Base-by-base conservation (phyloP, 495 filamentous ascomycete genomes). In the Talaromyces thailandensis region DNA sequence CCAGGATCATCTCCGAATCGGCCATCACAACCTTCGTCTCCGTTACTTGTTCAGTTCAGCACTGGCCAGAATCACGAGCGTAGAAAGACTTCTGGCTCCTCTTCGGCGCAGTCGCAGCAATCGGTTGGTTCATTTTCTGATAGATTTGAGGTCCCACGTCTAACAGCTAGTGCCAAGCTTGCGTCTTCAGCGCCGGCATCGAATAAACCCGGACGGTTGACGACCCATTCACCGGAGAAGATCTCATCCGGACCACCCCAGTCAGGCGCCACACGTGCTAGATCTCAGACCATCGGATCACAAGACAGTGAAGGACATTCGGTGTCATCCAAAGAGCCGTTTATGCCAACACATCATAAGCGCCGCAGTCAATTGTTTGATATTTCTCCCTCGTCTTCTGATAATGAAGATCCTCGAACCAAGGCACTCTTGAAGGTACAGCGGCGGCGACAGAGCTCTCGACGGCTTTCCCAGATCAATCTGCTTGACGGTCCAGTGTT, bases 351-450 rank as follows among this genome's bases (percentile, higher is more conserved):
- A 29, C 93, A 96, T 63, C 84, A 92, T 68, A 96, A 97, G 72
- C 89, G 93, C 28, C 84, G 92, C 65, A 97, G 92, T 70, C 93
- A 96, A 70, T 86, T 97, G 7, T 90, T 96, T 67, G 95, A 98
- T 69, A 88, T 96, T 72, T 98, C 95, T 4, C 94, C 94, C 28
- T 98, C 94, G 0, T 98, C 95, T 0, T 98, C 94, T 0, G 94
- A 98, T 70, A 98, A 96, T 64, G 94, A 98, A 70, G 93, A 95
- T 37, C 86, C 93, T 16, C 88, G 93, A 66, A 87, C 91, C 2
- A 96, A 91, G 69, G 93, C 92, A 32, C 79, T 98, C 21, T 81
- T 97, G n/a, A 90, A 95, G 61, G 92, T 98, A 14, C 94, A 98
- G 68, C 81, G 93, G 32, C 88, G 92, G 28, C 85, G 94, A 7